Evolutionary conservation across 345 rosid species (phyloP), one percentile per base, ranked within the genome.

Genomic region (Murraya paniculata): DNA sequence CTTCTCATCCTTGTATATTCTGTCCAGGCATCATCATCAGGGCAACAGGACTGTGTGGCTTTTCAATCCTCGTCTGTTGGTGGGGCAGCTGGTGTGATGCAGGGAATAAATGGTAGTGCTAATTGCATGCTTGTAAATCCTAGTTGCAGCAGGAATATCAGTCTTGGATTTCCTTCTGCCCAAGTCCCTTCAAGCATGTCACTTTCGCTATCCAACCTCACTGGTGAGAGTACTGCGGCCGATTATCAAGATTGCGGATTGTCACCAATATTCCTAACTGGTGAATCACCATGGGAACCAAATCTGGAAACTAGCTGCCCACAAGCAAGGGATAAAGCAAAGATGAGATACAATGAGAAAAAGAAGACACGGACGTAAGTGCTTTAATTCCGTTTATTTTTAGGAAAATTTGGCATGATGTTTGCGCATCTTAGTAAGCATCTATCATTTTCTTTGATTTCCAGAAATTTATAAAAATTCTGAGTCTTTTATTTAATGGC

Each of bases 291-390:
- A 22, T 95, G 98, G 98, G 98, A 91, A n/a, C 82, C 94, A 8
- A 88, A 78, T 74, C 75, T 86, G 76, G 97, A 91, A 78, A 82
- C 75, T 60, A 80, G 87, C 68, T 80, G 86, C 80, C 93, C 93
- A 33, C 92, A 88, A 79, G 94, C 94, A 48, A 90, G 98, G 71
- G 85, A 86, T 62, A 82, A 85, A 70, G 98, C 98, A 27, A 93
- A 92, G 89, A 85, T 92, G 86, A 87, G 98, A 85, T 91, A 95
- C 89, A 86, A 85, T 2, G 97, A 93, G 79, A 91, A 93, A 85
- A 95, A 91, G 88, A 85, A 89, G 80, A 91, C 91, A 27, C 75
- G 96, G 74, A 77, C 59, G 98, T 93, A 86, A 25, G 88, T 76
- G 56, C 56, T 68, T 59, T 28, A 64, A 55, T 55, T 71, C 69